Conservation (phyloP, 768 basidiomycete species). For the Mycena vitilis region DNA sequence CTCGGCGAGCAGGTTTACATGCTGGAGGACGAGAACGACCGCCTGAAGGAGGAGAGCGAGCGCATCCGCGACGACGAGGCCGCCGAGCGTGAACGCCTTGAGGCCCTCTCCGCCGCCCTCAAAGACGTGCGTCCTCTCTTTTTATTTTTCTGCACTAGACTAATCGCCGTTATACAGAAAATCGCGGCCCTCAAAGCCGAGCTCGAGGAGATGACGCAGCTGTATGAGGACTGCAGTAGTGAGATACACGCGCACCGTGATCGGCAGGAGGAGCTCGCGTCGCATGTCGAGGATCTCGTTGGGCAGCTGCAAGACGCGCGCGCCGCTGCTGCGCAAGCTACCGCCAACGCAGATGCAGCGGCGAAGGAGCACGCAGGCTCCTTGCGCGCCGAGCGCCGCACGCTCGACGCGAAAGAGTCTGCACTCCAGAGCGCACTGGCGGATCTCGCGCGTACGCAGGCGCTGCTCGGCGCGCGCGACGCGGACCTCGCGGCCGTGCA, state of each 20-base stretch:
- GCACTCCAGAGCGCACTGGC: constrained; percentile 72
- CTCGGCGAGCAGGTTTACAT: constrained; percentile 85
- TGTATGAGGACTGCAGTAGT: constrained; percentile 70
- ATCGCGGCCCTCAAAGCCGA: constrained; percentile 70
- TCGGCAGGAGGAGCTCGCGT: constrained; percentile 82
- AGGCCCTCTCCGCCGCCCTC: constrained; percentile 74
- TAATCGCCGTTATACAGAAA: constrained; percentile 63
- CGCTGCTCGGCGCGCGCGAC: constrained; percentile 77
- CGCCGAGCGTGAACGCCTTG: constrained; percentile 75
- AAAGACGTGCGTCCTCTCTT: constrained; percentile 75
- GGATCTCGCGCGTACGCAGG: constrained; percentile 72
- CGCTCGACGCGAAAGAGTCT: constrained; percentile 77
- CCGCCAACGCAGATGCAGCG: constrained; percentile 66
- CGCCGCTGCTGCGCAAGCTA: constrained; percentile 63
- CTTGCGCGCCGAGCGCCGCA: constrained; percentile 68
- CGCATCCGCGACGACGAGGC: constrained; percentile 77
- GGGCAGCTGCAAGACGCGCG: constrained; percentile 70
- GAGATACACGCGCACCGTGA: constrained; percentile 77
- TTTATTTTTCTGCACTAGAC: constrained; percentile 12
- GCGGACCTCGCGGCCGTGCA: constrained; percentile 82
- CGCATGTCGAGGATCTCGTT: constrained; percentile 79
- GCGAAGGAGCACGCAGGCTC: constrained; percentile 74
- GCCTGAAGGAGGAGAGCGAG: constrained; percentile 77
- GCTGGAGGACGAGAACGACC: constrained; percentile 89
- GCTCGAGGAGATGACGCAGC: constrained; percentile 71